phyloP scores from a whole-genome alignment of 805 yeast species.

The Wickerhamomyces hampshirensis region DNA sequence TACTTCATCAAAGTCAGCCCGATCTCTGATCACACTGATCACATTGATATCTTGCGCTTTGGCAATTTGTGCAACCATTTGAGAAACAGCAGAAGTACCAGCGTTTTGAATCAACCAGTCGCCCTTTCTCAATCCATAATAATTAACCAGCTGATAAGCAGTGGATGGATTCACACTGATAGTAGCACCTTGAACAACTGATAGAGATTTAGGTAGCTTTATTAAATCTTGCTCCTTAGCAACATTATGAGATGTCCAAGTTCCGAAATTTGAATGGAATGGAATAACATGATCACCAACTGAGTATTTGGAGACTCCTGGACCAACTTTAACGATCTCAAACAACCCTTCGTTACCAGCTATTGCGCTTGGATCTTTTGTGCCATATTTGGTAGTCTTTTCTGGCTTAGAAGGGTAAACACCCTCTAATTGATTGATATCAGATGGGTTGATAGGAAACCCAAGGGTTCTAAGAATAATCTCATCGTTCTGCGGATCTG shows the following conservation, averaged over 20 bases:
- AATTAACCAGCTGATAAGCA: conserved; percentile 82
- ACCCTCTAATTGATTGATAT: conserved; percentile 79
- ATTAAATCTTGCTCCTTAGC: conserved; percentile 49
- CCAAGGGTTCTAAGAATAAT: conserved; percentile 69
- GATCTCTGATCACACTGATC: conserved; percentile 80
- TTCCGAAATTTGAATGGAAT: conserved; percentile 71
- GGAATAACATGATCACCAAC: conserved; percentile 92
- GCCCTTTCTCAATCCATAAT: conserved; percentile 41
- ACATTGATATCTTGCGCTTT: conserved; percentile 75
- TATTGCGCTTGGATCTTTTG: conserved; percentile 66
- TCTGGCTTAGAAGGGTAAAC: conserved; percentile 78
- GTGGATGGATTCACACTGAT: conserved; percentile 89
- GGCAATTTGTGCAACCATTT: conserved; percentile 86
- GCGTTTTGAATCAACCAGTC: conserved; percentile 97
- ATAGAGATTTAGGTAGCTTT: conserved; percentile 46
- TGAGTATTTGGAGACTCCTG: conserved; percentile 39
- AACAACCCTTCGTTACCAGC: conserved; percentile 95
- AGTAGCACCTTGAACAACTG: conserved; percentile 72
- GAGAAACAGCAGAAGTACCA: conserved; percentile 93
- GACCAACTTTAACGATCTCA: conserved; percentile 73
- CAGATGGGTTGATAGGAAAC: conserved; percentile 88
- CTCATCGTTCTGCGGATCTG: conserved; percentile 40
- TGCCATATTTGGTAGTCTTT: conserved; percentile 44
- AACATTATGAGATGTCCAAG: conserved; percentile 84
- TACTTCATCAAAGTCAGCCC: conserved; percentile 68